These are phyloP conservation scores for Fonsecaea erecta DNA, from an alignment of 2,329 filamentous ascomycete genomes.

Conservation along the genomic window DNA sequence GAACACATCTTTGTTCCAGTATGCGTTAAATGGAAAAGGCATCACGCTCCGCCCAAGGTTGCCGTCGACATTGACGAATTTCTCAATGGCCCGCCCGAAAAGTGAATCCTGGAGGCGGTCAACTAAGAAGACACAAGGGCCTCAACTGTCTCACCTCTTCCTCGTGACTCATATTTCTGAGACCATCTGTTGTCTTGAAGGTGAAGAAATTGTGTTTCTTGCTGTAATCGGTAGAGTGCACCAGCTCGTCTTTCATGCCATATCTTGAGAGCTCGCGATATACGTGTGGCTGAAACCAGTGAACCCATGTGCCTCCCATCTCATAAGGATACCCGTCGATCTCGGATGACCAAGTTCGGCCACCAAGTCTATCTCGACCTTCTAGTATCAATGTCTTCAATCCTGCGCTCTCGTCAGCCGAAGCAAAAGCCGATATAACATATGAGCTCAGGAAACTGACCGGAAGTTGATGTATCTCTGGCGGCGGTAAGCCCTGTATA, in stretches of 20 bases:
- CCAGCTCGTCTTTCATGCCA: slow-evolving; percentile 49
- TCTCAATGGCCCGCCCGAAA: slow-evolving; percentile 45
- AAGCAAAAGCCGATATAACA: background rate
- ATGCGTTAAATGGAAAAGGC: slow-evolving; percentile 49
- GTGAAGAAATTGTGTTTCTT: slow-evolving; percentile 51
- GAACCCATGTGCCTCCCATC: slow-evolving; percentile 58
- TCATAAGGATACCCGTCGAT: slow-evolving; percentile 53
- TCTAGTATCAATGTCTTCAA: slow-evolving; percentile 53
- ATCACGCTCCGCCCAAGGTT: slow-evolving; percentile 45
- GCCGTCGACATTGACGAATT: slow-evolving; percentile 56
- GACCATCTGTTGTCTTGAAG: slow-evolving; percentile 42
- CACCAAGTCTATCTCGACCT: slow-evolving; percentile 55
- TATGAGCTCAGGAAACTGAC: slow-evolving; percentile 26
- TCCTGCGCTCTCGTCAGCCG: slow-evolving; percentile 35
- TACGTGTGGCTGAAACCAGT: slow-evolving; percentile 52
- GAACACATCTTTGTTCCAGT: slow-evolving; percentile 42
- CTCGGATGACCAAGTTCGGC: slow-evolving; percentile 54
- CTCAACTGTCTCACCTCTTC: slow-evolving; percentile 42
- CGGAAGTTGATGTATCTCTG: slow-evolving; percentile 39
- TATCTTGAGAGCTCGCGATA: slow-evolving; percentile 56
- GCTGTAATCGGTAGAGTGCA: slow-evolving; percentile 49
- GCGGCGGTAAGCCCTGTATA: slow-evolving; percentile 43
- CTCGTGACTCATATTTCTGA: slow-evolving; percentile 48
- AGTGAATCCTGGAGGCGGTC: slow-evolving; percentile 40
- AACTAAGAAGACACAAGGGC: slow-evolving; percentile 1